Conservation (phyloP, 2,329 filamentous ascomycete species). For the Diaporthe eres region DNA sequence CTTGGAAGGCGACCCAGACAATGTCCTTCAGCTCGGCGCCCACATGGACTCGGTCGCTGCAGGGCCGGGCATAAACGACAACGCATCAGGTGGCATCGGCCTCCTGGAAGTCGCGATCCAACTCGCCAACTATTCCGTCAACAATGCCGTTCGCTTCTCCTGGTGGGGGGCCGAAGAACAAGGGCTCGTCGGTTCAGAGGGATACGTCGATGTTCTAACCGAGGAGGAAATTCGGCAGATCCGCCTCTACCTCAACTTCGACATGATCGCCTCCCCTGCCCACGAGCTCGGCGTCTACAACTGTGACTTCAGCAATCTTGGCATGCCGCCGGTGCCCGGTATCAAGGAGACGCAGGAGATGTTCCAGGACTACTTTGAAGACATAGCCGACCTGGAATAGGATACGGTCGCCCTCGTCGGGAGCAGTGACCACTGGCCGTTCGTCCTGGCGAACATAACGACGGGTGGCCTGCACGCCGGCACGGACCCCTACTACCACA, state of each 20-base stretch:
- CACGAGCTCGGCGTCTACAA: conserved; percentile 41
- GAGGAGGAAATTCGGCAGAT: conserved; percentile 51
- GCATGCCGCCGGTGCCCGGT: not conserved
- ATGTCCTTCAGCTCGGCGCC: conserved; percentile 70
- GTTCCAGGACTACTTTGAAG: not conserved
- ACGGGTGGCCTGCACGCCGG: conserved; percentile 72
- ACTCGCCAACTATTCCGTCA: conserved; percentile 50
- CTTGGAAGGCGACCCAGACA: conserved; percentile 69
- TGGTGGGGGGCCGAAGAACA: conserved; percentile 63
- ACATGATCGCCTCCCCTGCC: conserved; percentile 55
- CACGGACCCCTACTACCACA: conserved; percentile 45
- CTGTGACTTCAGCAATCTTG: conserved; percentile 49
- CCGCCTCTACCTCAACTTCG: conserved; percentile 57
- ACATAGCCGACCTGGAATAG: not conserved
- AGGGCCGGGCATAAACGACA: conserved; percentile 77
- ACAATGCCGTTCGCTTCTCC: conserved; percentile 57
- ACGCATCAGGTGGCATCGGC: conserved; percentile 63
- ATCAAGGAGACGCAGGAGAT: not conserved
- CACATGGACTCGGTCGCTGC: conserved; percentile 73
- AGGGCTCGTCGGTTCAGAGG: conserved; percentile 53
- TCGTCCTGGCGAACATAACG: conserved; percentile 68
- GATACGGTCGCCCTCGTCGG: conserved; percentile 39
- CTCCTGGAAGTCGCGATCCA: conserved; percentile 44
- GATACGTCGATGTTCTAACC: conserved; percentile 54
- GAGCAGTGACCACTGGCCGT: conserved; percentile 72